Evolutionary conservation across 1,139 yeast species (phyloP).

Genomic region (Chernovozyma aurita): DNA sequence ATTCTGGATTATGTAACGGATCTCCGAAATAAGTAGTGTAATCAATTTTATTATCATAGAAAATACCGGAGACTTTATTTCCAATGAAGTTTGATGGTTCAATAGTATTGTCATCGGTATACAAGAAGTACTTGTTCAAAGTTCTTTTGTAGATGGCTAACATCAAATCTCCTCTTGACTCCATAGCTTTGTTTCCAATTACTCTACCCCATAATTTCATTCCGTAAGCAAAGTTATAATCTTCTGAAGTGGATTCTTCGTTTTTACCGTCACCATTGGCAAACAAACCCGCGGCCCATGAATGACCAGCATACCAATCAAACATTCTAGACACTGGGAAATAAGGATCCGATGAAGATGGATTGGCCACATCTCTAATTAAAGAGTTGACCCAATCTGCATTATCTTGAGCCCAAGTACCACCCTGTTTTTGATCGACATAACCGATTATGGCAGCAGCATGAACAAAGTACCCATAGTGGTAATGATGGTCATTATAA

Average conservation of each 20-base stretch:
- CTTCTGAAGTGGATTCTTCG: slow-evolving; percentile 79
- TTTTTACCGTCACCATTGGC: slow-evolving; percentile 71
- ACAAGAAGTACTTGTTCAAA: slow-evolving; percentile 59
- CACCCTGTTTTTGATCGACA: slow-evolving; percentile 55
- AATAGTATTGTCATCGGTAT: slow-evolving; percentile 50
- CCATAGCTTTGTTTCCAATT: slow-evolving; percentile 69
- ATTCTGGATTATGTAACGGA: slow-evolving; percentile 9
- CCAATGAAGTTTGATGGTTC: slow-evolving; percentile 54
- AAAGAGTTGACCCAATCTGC: slow-evolving; percentile 62
- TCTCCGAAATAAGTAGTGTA: slow-evolving; percentile 87
- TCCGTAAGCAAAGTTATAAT: slow-evolving; percentile 75
- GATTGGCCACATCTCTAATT: slow-evolving; percentile 76
- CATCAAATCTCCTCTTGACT: slow-evolving; percentile 74
- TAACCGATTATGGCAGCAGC: slow-evolving; percentile 74
- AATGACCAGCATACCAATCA: slow-evolving; percentile 80
- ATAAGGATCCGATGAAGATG: slow-evolving; percentile 51
- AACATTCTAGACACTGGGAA: slow-evolving; percentile 78
- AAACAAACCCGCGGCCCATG: slow-evolving; percentile 79
- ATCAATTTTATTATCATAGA: slow-evolving; percentile 83
- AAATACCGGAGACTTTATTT: slow-evolving; percentile 72
- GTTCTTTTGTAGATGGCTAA: slow-evolving; percentile 60
- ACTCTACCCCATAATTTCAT: slow-evolving; percentile 80
- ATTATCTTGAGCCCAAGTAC: slow-evolving; percentile 63
- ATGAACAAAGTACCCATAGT: slow-evolving; percentile 72
- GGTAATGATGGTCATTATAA: slow-evolving; percentile 81